Evolutionary conservation across 768 basidiomycete genomes (phyloP).

Genomic region (Suillus ampliporus): DNA sequence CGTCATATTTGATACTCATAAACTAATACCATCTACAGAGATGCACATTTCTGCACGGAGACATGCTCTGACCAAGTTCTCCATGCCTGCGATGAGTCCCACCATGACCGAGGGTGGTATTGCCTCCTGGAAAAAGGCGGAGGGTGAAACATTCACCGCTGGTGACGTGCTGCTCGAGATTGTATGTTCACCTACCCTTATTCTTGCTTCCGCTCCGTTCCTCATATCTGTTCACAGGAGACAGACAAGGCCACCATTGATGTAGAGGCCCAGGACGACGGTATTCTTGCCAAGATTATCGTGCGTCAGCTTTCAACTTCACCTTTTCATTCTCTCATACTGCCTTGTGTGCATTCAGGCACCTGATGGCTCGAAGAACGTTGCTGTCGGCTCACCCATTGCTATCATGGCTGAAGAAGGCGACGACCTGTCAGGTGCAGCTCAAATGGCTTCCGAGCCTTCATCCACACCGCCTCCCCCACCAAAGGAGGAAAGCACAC

Average conservation of each 20-base stretch:
- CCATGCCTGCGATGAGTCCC: conserved; percentile 99
- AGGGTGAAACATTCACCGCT: conserved; percentile 86
- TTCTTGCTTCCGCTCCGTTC: conserved; percentile 14
- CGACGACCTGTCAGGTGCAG: conserved; percentile 88
- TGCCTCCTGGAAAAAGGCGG: conserved; percentile 95
- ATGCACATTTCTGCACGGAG: conserved; percentile 83
- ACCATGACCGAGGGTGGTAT: conserved; percentile 99
- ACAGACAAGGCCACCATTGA: conserved; percentile 99
- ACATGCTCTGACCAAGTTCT: conserved; percentile 83
- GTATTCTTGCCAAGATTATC: conserved; percentile 95
- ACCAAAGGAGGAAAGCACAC: conserved; percentile 41
- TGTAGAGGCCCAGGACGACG: conserved; percentile 98
- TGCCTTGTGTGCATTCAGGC: conserved; percentile 50
- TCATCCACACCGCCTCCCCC: conserved; percentile 41
- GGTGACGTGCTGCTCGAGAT: conserved; percentile 98
- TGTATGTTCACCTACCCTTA: conserved; percentile 50
- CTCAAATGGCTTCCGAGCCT: conserved; percentile 71
- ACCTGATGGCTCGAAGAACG: conserved; percentile 83
- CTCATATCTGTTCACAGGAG: conserved; percentile 61
- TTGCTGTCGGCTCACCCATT: conserved; percentile 87
- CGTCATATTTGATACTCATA: conserved; percentile 4
- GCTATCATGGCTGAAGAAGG: conserved; percentile 95
- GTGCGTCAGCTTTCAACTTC: conserved; percentile 50
- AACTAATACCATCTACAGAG: conserved; percentile 48
- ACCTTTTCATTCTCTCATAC: not conserved